Percentiles rank a stretch among this genome's conserved stretches.
These are phyloP conservation scores for Silene latifolia DNA, from an alignment of 148 eudicot genomes.

Conservation along the genomic window DNA sequence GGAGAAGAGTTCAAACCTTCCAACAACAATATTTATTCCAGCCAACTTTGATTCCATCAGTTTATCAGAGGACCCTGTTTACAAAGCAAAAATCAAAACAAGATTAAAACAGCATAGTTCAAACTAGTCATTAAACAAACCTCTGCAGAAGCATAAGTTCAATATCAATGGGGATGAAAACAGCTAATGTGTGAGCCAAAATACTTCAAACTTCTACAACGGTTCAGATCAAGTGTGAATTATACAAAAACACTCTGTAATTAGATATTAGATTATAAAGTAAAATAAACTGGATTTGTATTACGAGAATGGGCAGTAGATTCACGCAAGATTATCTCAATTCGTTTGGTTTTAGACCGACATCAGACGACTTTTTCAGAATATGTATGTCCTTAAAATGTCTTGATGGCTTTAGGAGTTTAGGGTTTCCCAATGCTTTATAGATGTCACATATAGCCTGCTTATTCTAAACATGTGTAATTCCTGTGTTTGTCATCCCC, in stretches of 20 bases:
- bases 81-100: neutral
- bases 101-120: neutral
- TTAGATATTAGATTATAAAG: neutral
- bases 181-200: neutral
- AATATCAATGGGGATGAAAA: neutral
- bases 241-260: neutral
- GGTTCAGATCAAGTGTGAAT: neutral
- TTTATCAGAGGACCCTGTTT: conserved; percentile 50
- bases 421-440: neutral
- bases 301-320: neutral
- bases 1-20: conserved; percentile 48
- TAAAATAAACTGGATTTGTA: neutral
- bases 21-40: conserved; percentile 73
- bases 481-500: too few relatives aligned
- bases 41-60: conserved; percentile 55
- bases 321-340: neutral
- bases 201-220: neutral
- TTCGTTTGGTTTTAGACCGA: neutral
- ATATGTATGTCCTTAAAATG: neutral
- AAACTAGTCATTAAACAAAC: neutral
- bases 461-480: too few relatives aligned
- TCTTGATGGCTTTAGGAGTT: neutral
- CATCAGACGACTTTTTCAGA: neutral
- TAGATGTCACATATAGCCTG: neutral
- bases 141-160: neutral